A percentile compares a stretch with the other conserved stretches of the same genome.
phyloP scores from a whole-genome alignment of 352 stramenopile genomes.

The Peronospora farinosa region DNA sequence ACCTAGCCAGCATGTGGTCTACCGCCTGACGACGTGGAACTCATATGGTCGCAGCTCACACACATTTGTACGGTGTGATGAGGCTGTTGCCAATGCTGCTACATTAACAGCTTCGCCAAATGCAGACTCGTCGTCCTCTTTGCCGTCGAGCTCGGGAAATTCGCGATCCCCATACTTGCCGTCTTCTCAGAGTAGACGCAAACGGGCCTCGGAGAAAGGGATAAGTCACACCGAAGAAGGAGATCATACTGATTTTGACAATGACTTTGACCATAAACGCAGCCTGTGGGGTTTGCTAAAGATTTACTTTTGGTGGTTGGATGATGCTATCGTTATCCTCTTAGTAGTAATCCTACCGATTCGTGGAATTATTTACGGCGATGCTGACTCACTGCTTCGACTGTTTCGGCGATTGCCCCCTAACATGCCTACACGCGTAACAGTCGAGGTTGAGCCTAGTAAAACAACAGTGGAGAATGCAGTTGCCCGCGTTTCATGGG shows the following conservation, averaged over 20 bases:
- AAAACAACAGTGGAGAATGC: conserved; percentile 55
- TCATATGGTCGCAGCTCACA: conserved; percentile 68
- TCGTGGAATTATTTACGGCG: conserved; percentile 76
- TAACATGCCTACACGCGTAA: conserved; percentile 77
- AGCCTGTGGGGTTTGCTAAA: conserved; percentile 47
- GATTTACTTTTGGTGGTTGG: conserved; percentile 80
- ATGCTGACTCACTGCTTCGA: conserved; percentile 65
- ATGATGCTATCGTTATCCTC: conserved; percentile 70
- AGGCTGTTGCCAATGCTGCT: conserved; percentile 10
- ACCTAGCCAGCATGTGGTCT: conserved; percentile 50
- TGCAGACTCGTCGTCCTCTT: conserved; percentile 3
- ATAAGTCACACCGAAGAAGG: conserved; percentile 10
- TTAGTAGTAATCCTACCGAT: conserved; percentile 73
- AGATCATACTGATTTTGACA: conserved; percentile 1
- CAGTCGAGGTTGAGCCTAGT: conserved; percentile 50
- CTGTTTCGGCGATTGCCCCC: conserved; percentile 64
- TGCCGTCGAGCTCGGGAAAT: conserved; percentile 18
- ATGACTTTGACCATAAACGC: conserved; percentile 16
- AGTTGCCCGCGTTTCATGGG: conserved; percentile 64
- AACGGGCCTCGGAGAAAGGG: conserved; percentile 3
- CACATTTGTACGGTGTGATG: conserved; percentile 51
- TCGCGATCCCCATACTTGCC: conserved; percentile 22
- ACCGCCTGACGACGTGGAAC: conserved; percentile 78
- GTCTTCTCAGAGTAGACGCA: conserved; percentile 21
- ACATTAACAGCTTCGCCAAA: conserved; percentile 9